Evolutionary conservation across 495 filamentous ascomycete species (phyloP), one percentile per base, ranked within the genome.

Genomic region (Cercophora samala): DNA sequence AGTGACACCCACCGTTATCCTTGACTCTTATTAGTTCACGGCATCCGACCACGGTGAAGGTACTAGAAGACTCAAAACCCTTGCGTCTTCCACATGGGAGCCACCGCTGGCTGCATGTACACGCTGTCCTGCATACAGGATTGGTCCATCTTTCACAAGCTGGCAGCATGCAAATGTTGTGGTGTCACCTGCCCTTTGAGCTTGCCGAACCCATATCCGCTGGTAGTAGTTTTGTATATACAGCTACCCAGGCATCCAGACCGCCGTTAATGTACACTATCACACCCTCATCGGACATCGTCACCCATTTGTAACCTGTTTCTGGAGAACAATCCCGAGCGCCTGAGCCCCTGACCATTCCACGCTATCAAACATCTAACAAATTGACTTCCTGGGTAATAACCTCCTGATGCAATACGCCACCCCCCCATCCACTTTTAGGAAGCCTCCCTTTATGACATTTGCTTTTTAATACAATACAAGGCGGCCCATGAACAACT

Each of bases 381-480:
- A 64, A 42, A 54, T 59, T 67, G 17, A 62, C 66, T 69, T 67
- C 37, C 37, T 46, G 37, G 37, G 37, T 46, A 46, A 46, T 46
- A 65, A 64, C 72, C 63, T 64, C 63, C 18, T 64, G 46, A 68
- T 72, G 68, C 65, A 72, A 65, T 64, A 46, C 37, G 37, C 37
- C 37, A 9, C 37, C 61, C 18, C 54, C 70, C 66, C 63, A 26
- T 60, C 65, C 64, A 37, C 63, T 70, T 72, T 66, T 53, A 55
- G 67, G 64, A 64, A 68, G 60, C 65, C 68, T 66, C 68, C 68
- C 65, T 69, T 62, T 69, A 69, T 72, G 51, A 56, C 59, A 52
- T 56, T 65, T 69, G 70, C 68, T 68, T 68, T 66, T 59, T 68
- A 60, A 19, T 72, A 74, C 58, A 69, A 70, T 76, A 76, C 74